phyloP scores from a whole-genome alignment of 2,329 filamentous ascomycete genomes.

The Colletotrichum liriopes region DNA sequence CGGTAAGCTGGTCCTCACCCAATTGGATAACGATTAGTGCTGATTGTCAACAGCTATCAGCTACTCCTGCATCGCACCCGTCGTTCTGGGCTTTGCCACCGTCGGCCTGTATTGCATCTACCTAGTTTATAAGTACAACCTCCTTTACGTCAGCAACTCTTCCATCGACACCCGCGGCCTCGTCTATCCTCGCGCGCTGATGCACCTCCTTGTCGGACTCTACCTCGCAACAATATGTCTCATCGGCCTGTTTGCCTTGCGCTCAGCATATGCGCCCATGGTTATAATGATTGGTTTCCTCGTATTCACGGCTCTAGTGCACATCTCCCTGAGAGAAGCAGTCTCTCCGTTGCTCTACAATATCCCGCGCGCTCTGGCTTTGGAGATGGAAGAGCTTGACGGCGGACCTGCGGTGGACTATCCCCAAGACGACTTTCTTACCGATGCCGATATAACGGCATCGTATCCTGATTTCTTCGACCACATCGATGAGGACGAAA shows the following conservation, averaged over 20 bases:
- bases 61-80: conserved; percentile 88
- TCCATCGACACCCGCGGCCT: conserved; percentile 90
- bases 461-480: conserved; percentile 41
- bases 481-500: conserved; percentile 46
- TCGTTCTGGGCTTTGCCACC: conserved; percentile 87
- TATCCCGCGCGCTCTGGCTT: conserved; percentile 80
- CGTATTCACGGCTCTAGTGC: conserved; percentile 82
- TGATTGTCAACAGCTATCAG: conserved; percentile 74
- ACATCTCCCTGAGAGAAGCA: conserved; percentile 80
- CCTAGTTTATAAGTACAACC: conserved; percentile 89
- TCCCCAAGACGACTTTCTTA: conserved; percentile 34
- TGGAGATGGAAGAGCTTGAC: conserved; percentile 64
- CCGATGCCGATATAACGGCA: conserved; percentile 29
- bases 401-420: not conserved
- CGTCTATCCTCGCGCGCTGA: conserved; percentile 88
- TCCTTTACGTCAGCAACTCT: conserved; percentile 89
- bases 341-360: conserved; percentile 84
- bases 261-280: conserved; percentile 76
- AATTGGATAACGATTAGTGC: not conserved
- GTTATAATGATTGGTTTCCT: conserved; percentile 84
- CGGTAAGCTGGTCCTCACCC: conserved; percentile 65
- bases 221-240: conserved; percentile 89
- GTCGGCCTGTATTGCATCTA: conserved; percentile 87
- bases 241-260: conserved; percentile 86
- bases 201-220: conserved; percentile 87